Base-by-base conservation (phyloP, 805 yeast genomes). In the Scheffersomyces coipomensis region DNA sequence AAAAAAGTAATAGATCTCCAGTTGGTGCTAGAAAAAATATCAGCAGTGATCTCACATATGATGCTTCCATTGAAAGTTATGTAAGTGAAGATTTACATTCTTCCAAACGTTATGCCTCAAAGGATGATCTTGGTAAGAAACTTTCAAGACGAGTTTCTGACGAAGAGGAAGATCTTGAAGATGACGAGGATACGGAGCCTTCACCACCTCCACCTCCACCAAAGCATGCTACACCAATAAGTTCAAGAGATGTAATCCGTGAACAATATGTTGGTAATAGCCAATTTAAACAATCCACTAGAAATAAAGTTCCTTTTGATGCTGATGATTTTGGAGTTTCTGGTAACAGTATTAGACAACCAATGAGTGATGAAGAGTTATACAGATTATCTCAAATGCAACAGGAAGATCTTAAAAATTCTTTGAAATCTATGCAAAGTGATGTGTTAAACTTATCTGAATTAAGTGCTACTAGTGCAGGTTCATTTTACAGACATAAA, bases 401-500 rank as follows among this genome's bases (percentile, higher is more conserved):
- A 33, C 68, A 60, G 33, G 68, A 66, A 41, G 71, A 64, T 26
- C 53, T 67, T 43, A 66, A 63, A 34, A 64, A 57, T 40, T 67
- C 73, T 3, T 53, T 67, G 39, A 64, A 68, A 41, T 67, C 73
- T 2, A 53, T 69, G 34, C 66, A 70, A 49, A 68, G 74, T 49
- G 76, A 70, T 43, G 75, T 70, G 4, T 60, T 69, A 39, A 70
- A 68, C 38, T 53, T 68, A 39, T 82, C 89, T 25, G 93, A 86
- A 56, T 75, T 85, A 45, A 85, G 93, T 64, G 96, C 96, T 4
- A 85, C 96, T 0, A 83, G 93, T 46, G 95, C 96, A 1, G 95
- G 95, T 0, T 85, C 95, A 22, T 80, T 81, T 42, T 80, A 82
- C 33, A 75, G 95, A 53, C 95, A 88, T 56, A 83, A 76, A 50